Conservation (phyloP, 2,329 filamentous ascomycete genomes). For the Penicillium sp. region DNA sequence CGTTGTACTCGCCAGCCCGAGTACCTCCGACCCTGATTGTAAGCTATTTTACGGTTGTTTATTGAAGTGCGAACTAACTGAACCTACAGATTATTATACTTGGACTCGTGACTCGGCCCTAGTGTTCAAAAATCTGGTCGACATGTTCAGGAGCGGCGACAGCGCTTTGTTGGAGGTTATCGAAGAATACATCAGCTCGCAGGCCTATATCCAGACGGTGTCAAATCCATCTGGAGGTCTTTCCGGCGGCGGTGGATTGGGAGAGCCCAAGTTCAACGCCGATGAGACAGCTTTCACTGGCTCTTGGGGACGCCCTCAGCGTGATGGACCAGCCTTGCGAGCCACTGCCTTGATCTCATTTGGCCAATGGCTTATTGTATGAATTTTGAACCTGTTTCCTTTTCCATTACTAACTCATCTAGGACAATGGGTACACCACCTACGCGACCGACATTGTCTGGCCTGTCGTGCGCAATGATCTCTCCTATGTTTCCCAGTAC, state of each 20-base stretch:
- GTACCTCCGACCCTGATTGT: slow-evolving; percentile 55
- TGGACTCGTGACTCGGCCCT: slow-evolving; percentile 75
- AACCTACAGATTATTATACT: slow-evolving; percentile 67
- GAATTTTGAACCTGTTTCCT: neutral
- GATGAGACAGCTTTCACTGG: slow-evolving; percentile 61
- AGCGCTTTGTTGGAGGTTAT: slow-evolving; percentile 58
- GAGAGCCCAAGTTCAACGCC: slow-evolving; percentile 70
- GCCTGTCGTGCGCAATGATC: slow-evolving; percentile 73
- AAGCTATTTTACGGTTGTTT: slow-evolving; percentile 2
- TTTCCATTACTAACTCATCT: neutral
- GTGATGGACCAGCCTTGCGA: slow-evolving; percentile 74
- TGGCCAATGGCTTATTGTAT: slow-evolving; percentile 63
- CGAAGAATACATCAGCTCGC: slow-evolving; percentile 64
- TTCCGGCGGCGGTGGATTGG: slow-evolving; percentile 51
- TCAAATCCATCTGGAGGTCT: slow-evolving; percentile 66
- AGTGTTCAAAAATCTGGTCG: slow-evolving; percentile 65
- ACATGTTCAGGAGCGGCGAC: slow-evolving; percentile 63
- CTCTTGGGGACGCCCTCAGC: slow-evolving; percentile 73
- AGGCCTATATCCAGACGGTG: slow-evolving; percentile 64
- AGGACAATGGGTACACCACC: slow-evolving; percentile 54
- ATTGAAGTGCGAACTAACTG: neutral
- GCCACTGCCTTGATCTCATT: slow-evolving; percentile 72
- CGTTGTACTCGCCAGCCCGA: slow-evolving; percentile 56
- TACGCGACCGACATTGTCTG: slow-evolving; percentile 59
- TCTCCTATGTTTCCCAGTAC: slow-evolving; percentile 60